A percentile compares a stretch with the other conserved stretches of the same genome.
Evolutionary conservation across 441 rosid species (phyloP).

Genomic region (Erysimum cheiri): DNA sequence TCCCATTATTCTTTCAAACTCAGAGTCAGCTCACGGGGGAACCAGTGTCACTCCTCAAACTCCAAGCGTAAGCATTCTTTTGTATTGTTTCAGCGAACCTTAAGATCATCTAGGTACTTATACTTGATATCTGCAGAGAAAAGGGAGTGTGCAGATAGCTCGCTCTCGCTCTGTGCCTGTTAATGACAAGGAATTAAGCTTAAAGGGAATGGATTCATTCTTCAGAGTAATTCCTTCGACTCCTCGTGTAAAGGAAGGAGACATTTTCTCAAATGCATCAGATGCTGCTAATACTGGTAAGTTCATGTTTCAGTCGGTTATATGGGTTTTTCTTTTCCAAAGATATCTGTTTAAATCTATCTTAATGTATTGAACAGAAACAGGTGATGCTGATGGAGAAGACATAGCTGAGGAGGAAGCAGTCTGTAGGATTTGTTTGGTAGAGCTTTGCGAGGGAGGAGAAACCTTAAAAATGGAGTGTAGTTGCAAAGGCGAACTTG

Average conservation of each 20-base stretch:
- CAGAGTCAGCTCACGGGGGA: conserved; percentile 57
- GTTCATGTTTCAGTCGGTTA: conserved; percentile 9
- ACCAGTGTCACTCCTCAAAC: conserved; percentile 49
- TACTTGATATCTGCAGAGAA: conserved; percentile 57
- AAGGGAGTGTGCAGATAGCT: conserved; percentile 56
- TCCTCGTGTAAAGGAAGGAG: conserved; percentile 79
- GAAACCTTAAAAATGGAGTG: conserved; percentile 98
- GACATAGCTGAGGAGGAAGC: conserved; percentile 98
- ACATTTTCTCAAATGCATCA: conserved; percentile 48
- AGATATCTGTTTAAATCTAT: conserved; percentile 12
- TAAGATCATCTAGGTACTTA: conserved; percentile 21
- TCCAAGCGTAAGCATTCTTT: conserved; percentile 61
- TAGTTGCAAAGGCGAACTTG: conserved; percentile 99
- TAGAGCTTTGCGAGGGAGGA: conserved; percentile 91
- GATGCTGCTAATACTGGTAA: conserved; percentile 58
- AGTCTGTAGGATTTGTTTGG: conserved; percentile 91
- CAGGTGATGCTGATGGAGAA: conserved; percentile 68
- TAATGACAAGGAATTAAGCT: conserved; percentile 63
- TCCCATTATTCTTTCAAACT: conserved; percentile 50
- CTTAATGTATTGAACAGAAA: conserved; percentile 57
- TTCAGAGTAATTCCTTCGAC: conserved; percentile 85
- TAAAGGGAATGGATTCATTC: conserved; percentile 77
- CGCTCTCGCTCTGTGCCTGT: conserved; percentile 90
- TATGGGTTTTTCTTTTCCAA: neutral
- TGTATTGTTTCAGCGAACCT: neutral